Evolutionary conservation across 2,329 filamentous ascomycete genomes (phyloP).

Genomic region (Calonectria pseudoturangicola): DNA sequence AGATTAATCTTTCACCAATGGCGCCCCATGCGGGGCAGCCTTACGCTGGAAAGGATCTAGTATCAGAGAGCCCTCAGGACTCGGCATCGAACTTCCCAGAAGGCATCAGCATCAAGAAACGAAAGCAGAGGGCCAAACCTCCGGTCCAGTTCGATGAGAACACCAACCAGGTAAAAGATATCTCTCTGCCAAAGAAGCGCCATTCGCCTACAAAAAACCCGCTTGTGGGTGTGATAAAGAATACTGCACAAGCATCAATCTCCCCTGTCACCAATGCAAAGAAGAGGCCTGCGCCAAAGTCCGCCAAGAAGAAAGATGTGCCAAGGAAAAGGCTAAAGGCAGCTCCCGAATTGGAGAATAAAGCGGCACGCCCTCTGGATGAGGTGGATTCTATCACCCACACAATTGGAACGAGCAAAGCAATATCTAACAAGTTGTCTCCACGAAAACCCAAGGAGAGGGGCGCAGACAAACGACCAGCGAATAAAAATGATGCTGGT

Average conservation of each 20-base stretch:
- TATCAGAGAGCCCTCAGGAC: neutral
- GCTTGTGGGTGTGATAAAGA: conserved; percentile 43
- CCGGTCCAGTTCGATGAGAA: conserved; percentile 58
- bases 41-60: neutral
- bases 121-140: conserved; percentile 59
- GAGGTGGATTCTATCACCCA: neutral
- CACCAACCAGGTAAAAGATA: conserved; percentile 54
- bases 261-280: conserved; percentile 42
- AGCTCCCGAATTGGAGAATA: neutral
- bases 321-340: conserved; percentile 31
- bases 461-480: neutral
- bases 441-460: neutral
- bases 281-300: conserved; percentile 37
- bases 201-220: conserved; percentile 29
- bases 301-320: neutral
- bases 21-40: neutral
- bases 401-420: neutral
- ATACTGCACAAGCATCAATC: conserved; percentile 39
- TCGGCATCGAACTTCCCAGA: neutral
- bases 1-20: neutral
- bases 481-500: neutral
- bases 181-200: conserved; percentile 23
- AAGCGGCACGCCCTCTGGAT: neutral
- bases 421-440: neutral
- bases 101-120: conserved; percentile 45